Conservation (phyloP, 208 protist species). For the Wallacemonas collosoma region DNA sequence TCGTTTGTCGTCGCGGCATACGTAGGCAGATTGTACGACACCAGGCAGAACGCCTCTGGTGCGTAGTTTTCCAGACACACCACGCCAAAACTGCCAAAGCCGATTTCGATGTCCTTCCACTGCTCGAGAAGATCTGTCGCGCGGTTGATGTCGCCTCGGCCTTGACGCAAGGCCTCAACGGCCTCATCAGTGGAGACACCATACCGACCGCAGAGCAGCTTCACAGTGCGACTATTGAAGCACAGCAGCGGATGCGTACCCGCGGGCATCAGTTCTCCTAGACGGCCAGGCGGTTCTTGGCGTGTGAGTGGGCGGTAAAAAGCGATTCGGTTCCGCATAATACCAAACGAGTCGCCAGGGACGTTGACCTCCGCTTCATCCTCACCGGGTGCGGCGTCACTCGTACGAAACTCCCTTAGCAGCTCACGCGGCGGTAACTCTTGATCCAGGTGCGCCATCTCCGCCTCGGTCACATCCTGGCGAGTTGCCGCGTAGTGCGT, state of each 20-base stretch:
- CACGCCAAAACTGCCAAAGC: conserved; percentile 74
- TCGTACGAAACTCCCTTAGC: conserved; percentile 48
- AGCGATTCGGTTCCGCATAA: conserved; percentile 80
- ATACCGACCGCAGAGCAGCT: conserved; percentile 65
- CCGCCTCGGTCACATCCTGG: conserved; percentile 47
- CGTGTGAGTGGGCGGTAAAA: conserved; percentile 84
- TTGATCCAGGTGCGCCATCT: conserved; percentile 67
- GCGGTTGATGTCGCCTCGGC: conserved; percentile 66
- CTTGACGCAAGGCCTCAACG: conserved; percentile 47
- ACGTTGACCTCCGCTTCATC: conserved; percentile 56
- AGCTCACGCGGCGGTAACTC: conserved; percentile 72
- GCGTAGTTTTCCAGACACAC: conserved; percentile 87
- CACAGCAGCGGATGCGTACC: conserved; percentile 57
- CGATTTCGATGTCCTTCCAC: conserved; percentile 41
- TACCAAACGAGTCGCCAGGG: conserved; percentile 87
- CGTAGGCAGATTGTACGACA: conserved; percentile 69
- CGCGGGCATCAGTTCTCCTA: conserved; percentile 70
- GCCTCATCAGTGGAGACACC: conserved; percentile 54
- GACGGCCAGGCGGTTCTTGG: conserved; percentile 23
- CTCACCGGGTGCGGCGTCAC: conserved; percentile 38
- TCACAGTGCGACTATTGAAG: conserved; percentile 57
- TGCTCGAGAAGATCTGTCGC: conserved; percentile 57
- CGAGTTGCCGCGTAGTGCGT: conserved; percentile 14
- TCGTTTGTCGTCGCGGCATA: conserved; percentile 65
- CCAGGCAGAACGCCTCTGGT: conserved; percentile 85